Base-by-base conservation (phyloP, 2,329 filamentous ascomycete species). In the Tolypocladium cylindrosporum region DNA sequence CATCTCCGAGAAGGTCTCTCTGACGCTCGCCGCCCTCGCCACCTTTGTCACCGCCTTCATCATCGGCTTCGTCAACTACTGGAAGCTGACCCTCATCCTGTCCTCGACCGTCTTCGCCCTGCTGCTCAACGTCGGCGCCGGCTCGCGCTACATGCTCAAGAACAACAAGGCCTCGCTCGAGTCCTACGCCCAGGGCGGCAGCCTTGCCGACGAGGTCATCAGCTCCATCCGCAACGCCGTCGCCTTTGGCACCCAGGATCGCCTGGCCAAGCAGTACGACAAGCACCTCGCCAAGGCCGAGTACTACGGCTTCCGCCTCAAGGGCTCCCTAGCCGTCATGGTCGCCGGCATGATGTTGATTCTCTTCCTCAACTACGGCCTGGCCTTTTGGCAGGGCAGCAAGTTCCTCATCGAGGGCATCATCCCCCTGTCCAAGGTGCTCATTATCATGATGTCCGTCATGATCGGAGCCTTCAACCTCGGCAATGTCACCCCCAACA, bases 401-500 rank as follows among this genome's bases (percentile, higher is more conserved):
- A 80, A 82, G 56, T 96, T 88, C 68, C 73, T 96, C 42, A 79
- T 91, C 10, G 72, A 81, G 34, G 83, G 83, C 6, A 81, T 86
- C 16, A 81, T 90, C 7, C 74, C 78, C 7, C 79, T 97, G 2
- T 84, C 85, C 6, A 79, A 85, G 45, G 83, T 97, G 31, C 72
- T 97, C 39, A 97, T 87, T 31, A 91, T 97, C 63, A 80, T 96
- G 71, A 87, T 97, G 82, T 83, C 91, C 41, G 87, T 96, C 66
- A 91, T 97, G 80, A 92, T 97, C 60, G 94, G 93, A 56, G 90
- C 93, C 4, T 96, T 97, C 73, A 89, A 90, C 58, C 77, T 99
- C 40, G 91, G 92, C 52, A 95, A 94, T 64, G 86, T 96, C 40
- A 87, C 88, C 0, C 91, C 94, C 0, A 91, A 97, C 66, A 74